phyloP scores from a whole-genome alignment of 2,329 filamentous ascomycete species.

The Rutstroemia sp. region DNA sequence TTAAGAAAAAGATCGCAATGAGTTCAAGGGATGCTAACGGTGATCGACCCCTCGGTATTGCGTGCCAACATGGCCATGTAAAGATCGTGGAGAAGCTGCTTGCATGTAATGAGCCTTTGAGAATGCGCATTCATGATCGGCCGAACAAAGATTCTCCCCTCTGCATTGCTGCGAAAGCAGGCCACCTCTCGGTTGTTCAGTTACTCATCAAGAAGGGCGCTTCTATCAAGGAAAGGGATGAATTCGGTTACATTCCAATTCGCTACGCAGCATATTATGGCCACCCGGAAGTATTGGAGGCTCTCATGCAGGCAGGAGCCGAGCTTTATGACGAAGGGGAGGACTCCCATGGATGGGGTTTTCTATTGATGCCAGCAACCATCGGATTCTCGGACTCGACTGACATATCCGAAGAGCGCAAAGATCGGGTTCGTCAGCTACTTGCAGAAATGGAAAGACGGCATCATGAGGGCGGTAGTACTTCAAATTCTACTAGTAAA shows the following conservation, averaged over 20 bases:
- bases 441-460: slow-evolving; percentile 5
- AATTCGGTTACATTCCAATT: slow-evolving; percentile 8
- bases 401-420: slow-evolving; percentile 4
- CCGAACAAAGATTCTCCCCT: slow-evolving; percentile 5
- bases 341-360: slow-evolving; percentile 3
- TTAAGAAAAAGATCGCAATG: background rate
- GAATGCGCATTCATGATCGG: background rate
- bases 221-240: slow-evolving; percentile 8
- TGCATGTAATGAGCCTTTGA: slow-evolving; percentile 3
- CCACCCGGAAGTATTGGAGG: slow-evolving; percentile 6
- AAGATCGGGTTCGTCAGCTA: slow-evolving; percentile 1
- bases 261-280: slow-evolving; percentile 10
- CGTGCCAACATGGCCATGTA: slow-evolving; percentile 9
- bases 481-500: background rate
- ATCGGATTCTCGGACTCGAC: slow-evolving; percentile 5
- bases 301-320: slow-evolving; percentile 10
- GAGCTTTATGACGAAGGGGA: slow-evolving; percentile 6
- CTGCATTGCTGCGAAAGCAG: slow-evolving; percentile 10
- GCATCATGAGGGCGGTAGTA: too few species aligned
- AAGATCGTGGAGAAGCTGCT: slow-evolving; percentile 7
- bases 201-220: slow-evolving; percentile 7
- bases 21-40: background rate
- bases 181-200: slow-evolving; percentile 7
- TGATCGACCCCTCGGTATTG: slow-evolving; percentile 5
- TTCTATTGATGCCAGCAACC: slow-evolving; percentile 1